These are phyloP conservation scores for Zygosaccharomyces sapae DNA, from an alignment of 1,139 yeast genomes.

Conservation along the genomic window DNA sequence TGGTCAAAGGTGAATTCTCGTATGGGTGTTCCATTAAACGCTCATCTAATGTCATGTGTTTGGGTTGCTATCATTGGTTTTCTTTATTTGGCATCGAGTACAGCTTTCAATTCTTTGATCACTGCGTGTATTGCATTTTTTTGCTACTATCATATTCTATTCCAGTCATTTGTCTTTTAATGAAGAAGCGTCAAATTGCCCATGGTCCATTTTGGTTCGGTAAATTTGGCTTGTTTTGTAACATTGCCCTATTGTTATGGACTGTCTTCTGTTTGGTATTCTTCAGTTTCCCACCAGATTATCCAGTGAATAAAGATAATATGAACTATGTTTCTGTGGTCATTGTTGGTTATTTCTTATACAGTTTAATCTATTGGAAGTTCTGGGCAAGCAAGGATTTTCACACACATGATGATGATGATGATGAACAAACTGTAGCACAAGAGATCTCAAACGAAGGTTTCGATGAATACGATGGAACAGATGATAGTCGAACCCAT, in stretches of 20 bases:
- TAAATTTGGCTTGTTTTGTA: slow-evolving; percentile 52
- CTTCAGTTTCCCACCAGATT: slow-evolving; percentile 61
- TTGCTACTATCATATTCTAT: slow-evolving; percentile 47
- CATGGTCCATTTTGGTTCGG: slow-evolving; percentile 76
- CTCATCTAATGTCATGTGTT: slow-evolving; percentile 49
- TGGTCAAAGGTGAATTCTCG: slow-evolving; percentile 47
- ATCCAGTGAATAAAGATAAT: slow-evolving; percentile 58
- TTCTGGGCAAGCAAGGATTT: slow-evolving; percentile 41
- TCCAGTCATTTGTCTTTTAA: slow-evolving; percentile 50
- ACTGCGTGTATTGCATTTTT: slow-evolving; percentile 54
- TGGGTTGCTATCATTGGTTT: slow-evolving; percentile 48
- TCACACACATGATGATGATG: slow-evolving; percentile 28
- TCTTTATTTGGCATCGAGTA: slow-evolving; percentile 50
- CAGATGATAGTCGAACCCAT: slow-evolving; percentile 6
- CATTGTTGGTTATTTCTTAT: slow-evolving; percentile 52
- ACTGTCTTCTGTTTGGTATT: slow-evolving; percentile 56
- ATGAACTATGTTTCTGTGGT: slow-evolving; percentile 75
- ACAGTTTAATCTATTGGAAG: slow-evolving; percentile 55
- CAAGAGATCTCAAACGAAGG: not conserved
- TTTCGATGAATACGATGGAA: slow-evolving; percentile 5
- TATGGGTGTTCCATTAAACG: slow-evolving; percentile 50
- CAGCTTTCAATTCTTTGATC: slow-evolving; percentile 55
- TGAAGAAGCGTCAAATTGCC: slow-evolving; percentile 55
- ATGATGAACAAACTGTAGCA: slow-evolving; percentile 10
- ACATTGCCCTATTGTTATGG: slow-evolving; percentile 55